Evolutionary conservation across 306 rosid species (phyloP).

Genomic region (Elaeagnus macrophylla): DNA sequence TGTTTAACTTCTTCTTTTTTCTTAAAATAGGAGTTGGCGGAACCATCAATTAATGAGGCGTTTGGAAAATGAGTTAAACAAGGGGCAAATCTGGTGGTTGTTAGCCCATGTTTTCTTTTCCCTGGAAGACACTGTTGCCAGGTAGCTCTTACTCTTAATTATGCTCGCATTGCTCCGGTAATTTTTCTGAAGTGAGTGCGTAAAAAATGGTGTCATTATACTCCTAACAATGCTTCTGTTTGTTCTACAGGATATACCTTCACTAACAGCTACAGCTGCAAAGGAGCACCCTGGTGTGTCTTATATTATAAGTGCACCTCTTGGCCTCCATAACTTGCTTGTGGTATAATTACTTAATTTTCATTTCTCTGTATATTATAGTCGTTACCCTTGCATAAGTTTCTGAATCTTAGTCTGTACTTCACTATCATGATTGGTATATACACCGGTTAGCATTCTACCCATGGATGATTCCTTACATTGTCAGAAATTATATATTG

Average conservation of each 20-base stretch:
- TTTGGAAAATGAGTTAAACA: slow-evolving; percentile 51
- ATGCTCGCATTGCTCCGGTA: slow-evolving; percentile 1
- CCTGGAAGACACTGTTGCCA: slow-evolving; percentile 88
- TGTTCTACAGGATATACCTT: slow-evolving; percentile 72
- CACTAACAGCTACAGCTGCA: slow-evolving; percentile 81
- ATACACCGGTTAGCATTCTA: too few relatives aligned
- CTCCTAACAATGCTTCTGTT: background rate
- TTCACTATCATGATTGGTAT: background rate
- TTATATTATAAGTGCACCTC: slow-evolving; percentile 72
- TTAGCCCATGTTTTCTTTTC: slow-evolving; percentile 80
- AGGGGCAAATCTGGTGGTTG: slow-evolving; percentile 55
- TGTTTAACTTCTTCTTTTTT: background rate
- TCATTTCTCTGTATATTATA: background rate
- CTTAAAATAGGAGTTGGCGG: slow-evolving; percentile 64
- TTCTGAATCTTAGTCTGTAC: slow-evolving; percentile 4
- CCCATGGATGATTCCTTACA: too few relatives aligned
- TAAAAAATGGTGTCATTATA: background rate
- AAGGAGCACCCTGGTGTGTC: slow-evolving; percentile 69
- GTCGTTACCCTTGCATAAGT: background rate
- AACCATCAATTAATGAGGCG: slow-evolving; percentile 69
- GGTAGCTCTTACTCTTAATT: slow-evolving; percentile 28
- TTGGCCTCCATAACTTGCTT: slow-evolving; percentile 69
- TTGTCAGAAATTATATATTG: background rate
- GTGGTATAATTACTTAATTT: slow-evolving; percentile 44
- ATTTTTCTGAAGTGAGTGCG: background rate